These are phyloP conservation scores for Paramecium bursaria DNA, from an alignment of 73 alveolate genomes.

Conservation along the genomic window DNA sequence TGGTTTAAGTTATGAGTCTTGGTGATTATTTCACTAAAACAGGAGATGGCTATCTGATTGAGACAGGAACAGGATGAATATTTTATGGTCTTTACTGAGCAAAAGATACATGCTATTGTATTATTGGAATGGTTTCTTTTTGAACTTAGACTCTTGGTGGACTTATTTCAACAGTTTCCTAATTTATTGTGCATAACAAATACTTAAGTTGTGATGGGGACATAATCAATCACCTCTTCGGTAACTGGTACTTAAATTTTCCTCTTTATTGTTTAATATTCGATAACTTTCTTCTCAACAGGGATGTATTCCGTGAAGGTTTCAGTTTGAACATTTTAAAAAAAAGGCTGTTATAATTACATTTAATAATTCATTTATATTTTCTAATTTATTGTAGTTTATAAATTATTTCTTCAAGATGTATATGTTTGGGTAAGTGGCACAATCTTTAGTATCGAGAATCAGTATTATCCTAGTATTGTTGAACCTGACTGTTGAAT, in stretches of 20 bases:
- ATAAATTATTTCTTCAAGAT: too few species aligned
- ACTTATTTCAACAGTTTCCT: too few species aligned
- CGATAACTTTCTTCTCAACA: slow-evolving; percentile 45
- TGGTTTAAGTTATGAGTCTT: neutral
- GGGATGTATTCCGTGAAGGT: slow-evolving; percentile 54
- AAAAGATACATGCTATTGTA: slow-evolving; percentile 3
- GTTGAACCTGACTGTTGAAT: too few species aligned
- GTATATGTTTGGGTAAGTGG: too few species aligned
- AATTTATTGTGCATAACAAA: too few species aligned
- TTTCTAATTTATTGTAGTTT: too few species aligned
- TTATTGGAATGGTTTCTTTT: neutral
- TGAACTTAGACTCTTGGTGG: slow-evolving; percentile 6
- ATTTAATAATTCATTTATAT: too few species aligned
- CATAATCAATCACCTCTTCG: slow-evolving; percentile 39
- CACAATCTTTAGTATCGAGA: too few species aligned
- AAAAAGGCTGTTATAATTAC: neutral
- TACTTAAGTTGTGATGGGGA: slow-evolving; percentile 27
- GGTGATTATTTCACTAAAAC: neutral
- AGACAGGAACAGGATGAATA: neutral
- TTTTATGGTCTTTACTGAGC: slow-evolving; percentile 11
- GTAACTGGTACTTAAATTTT: slow-evolving; percentile 51
- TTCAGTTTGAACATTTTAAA: slow-evolving; percentile 17
- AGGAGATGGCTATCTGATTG: neutral
- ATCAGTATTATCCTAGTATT: too few species aligned
- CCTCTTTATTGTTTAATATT: slow-evolving; percentile 26